Base-by-base conservation (phyloP, 2,329 filamentous ascomycete genomes). In the Colletotrichum sp. region DNA sequence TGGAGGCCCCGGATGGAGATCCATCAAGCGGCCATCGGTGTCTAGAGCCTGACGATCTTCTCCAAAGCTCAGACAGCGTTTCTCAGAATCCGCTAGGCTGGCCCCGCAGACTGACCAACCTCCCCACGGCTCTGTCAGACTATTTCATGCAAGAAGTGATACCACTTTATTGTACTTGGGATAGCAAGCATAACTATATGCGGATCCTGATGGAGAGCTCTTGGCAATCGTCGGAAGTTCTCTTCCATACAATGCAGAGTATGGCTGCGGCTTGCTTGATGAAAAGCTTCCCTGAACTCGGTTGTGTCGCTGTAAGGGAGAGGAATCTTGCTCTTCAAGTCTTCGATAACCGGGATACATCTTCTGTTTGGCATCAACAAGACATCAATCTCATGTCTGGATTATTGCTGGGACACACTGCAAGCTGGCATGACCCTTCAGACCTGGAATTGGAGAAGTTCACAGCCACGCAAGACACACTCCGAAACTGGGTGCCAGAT, bases 11-110 rank as follows among this genome's bases (percentile, higher is more conserved):
- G 44, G 18, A 21, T 49, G 44, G 0, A 49, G 18, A 21, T 12
- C 18, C 3, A 3, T 12, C 0, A 49, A 12, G 18, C 0, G 18
- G 18, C 18, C 44, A 49, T 49, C n/a, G 44, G 5, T 0, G 3
- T 12, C 0, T 3, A 49, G 18, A 18, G 0, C n/a, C 18, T n/a
- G 44, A n/a, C 18, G 18, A 49, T 21, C n/a, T 21, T 49, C 9
- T 13, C 3, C 18, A 4, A 21, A 49, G 18, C 44, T 0, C 18
- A 49, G 44, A 49, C 44, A 21, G 10, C 18, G 44, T 49, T 49
- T n/a, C 44, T 21, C 44, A 21, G 44, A 49, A n/a, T 21, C 44
- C 44, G 5, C 44, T 49, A n/a, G 6, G 44, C 18, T 49, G 44
- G 44, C 44, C 44, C 0, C 9, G 44, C 44, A 49, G 44, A 21